These are phyloP conservation scores for Trichoderma koningiopsis DNA, from an alignment of 2,329 filamentous ascomycete genomes.

Conservation along the genomic window DNA sequence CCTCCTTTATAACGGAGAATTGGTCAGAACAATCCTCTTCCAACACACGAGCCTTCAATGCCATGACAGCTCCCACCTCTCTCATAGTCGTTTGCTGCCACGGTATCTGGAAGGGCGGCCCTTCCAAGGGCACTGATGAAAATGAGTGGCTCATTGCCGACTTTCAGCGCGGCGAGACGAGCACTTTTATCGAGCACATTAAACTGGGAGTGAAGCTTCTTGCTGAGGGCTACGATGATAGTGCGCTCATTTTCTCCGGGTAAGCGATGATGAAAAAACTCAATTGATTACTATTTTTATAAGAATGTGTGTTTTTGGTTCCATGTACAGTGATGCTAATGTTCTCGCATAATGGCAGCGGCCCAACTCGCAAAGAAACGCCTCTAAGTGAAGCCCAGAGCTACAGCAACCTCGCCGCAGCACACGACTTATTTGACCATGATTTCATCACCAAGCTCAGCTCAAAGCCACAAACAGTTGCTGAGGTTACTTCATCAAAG, in stretches of 20 bases:
- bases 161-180: constrained; percentile 77
- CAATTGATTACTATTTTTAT: not conserved
- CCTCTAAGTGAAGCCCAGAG: constrained; percentile 62
- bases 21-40: not conserved
- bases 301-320: not conserved
- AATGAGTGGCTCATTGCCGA: constrained; percentile 71
- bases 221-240: constrained; percentile 43
- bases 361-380: constrained; percentile 62
- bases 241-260: constrained; percentile 73
- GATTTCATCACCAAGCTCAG: constrained; percentile 29
- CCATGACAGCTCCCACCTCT: constrained; percentile 44
- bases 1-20: not conserved
- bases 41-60: not conserved
- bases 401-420: constrained; percentile 58
- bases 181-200: constrained; percentile 78
- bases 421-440: constrained; percentile 51
- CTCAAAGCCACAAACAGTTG: not conserved
- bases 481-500: not conserved
- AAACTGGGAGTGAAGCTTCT: constrained; percentile 62
- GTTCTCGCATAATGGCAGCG: constrained; percentile 45
- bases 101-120: constrained; percentile 70
- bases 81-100: constrained; percentile 84
- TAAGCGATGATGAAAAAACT: constrained; percentile 39
- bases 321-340: not conserved
- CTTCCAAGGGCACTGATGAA: constrained; percentile 54